Base-by-base conservation (phyloP, 1,139 yeast species). In the Candida glucosophila region DNA sequence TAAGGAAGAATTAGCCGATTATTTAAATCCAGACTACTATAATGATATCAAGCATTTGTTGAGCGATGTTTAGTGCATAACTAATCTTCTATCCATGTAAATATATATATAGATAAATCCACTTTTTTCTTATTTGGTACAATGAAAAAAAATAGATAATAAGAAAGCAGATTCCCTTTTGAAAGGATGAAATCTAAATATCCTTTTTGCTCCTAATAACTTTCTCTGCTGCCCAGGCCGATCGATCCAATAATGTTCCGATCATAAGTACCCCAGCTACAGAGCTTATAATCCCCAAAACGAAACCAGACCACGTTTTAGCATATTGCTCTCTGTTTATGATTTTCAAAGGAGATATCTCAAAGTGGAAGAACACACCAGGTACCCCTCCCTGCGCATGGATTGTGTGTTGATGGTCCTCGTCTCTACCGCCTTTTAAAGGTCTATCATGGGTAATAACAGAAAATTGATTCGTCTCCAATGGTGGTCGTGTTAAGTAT, bases 221-320 rank as follows among this genome's bases (percentile, higher is more conserved):
- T 49, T 74, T 74, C 48, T 85, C 90, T 1, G 95, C 95, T 13
- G 82, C 92, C 73, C 85, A 86, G 6, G 85, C 81, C 3, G 92
- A 77, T 35, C 88, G 69, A 50, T 90, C 98, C 25, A 88, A 54
- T 23, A 88, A 72, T 0, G 95, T 79, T 5, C 95, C 97, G 12
- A 90, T 88, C 29, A 95, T 90, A 33, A 90, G 63, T 7, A 90
- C 90, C 21, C 97, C 97, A 6, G 97, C 97, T 23, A 88, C 68
- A 7, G 93, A 83, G 34, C 95, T 79, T 39, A 90, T 72, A 24
- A 83, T 83, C 20, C 93, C 88, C 37, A 90, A 65, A 20, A 88
- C 50, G 47, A 90, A 88, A 4, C 90, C 83, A 15, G 93, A 81
- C 76, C 94, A 79, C 1, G 92, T 67, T 49, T 77, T 80, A 20